A percentile compares a stretch with the other conserved stretches of the same genome.
These are phyloP conservation scores for Penicillium verhagenii DNA, from an alignment of 495 filamentous ascomycete genomes.

Conservation along the genomic window DNA sequence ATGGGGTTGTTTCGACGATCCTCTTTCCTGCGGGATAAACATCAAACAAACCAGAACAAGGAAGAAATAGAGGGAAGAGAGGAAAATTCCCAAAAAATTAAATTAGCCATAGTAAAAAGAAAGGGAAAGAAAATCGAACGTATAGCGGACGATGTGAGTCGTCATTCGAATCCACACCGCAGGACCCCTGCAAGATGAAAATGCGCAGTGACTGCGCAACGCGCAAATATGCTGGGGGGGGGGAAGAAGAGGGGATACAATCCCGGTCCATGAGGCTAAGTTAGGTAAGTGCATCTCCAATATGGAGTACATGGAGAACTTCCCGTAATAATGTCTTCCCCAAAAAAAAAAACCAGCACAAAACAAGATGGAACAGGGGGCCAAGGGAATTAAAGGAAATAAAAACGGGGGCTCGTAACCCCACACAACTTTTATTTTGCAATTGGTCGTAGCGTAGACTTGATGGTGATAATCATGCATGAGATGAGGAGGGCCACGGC, in stretches of 20 bases:
- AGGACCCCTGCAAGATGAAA: slow-evolving; percentile 7
- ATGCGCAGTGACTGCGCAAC: slow-evolving; percentile 16
- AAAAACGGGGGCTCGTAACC: background rate
- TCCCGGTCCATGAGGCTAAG: background rate
- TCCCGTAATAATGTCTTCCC: background rate
- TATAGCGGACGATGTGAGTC: slow-evolving; percentile 2
- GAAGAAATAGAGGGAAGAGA: no score
- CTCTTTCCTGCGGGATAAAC: no score
- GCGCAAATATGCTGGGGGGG: background rate
- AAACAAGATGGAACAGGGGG: background rate
- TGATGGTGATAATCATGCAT: background rate
- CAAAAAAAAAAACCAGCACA: background rate
- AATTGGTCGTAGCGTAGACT: background rate
- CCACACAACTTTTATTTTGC: background rate
- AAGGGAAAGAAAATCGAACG: background rate
- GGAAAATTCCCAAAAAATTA: no score
- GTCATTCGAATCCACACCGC: slow-evolving; percentile 10
- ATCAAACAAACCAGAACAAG: no score
- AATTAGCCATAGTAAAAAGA: no score
- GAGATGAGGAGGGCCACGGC: background rate
- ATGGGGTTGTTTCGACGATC: background rate
- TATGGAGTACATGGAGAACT: background rate
- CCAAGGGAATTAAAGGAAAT: no score
- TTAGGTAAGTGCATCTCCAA: background rate
- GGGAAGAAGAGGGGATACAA: background rate